These are phyloP conservation scores for Penicillium steckii DNA, from an alignment of 495 filamentous ascomycete genomes.

Conservation along the genomic window DNA sequence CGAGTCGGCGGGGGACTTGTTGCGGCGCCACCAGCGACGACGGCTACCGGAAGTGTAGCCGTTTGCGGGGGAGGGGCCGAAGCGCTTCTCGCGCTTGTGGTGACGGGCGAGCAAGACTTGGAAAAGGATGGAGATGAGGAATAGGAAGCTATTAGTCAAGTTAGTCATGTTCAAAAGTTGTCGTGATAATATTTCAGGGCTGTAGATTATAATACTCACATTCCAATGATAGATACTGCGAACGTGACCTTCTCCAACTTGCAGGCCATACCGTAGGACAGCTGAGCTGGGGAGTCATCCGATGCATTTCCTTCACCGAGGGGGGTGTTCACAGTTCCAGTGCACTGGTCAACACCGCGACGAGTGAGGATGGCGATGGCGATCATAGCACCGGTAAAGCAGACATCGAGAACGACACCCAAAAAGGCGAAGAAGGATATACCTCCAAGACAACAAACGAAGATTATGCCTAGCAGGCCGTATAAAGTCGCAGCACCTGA, in stretches of 20 bases:
- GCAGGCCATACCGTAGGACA: conserved; percentile 59
- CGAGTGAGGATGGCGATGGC: conserved; percentile 72
- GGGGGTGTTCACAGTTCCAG: conserved; percentile 61
- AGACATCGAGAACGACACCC: conserved; percentile 73
- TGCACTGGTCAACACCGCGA: conserved; percentile 61
- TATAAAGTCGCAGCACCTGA: conserved; percentile 73
- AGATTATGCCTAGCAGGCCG: conserved; percentile 62
- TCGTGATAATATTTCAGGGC: background rate
- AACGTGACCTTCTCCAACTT: conserved; percentile 69
- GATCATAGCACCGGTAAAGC: conserved; percentile 78
- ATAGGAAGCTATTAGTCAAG: conserved; percentile 55
- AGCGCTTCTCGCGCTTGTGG: conserved; percentile 75
- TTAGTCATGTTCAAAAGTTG: background rate
- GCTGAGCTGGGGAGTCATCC: conserved; percentile 27
- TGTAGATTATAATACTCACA: conserved; percentile 53
- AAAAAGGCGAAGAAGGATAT: conserved; percentile 71
- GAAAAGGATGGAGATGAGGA: conserved; percentile 61
- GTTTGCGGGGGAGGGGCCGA: conserved; percentile 74
- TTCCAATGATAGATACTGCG: conserved; percentile 71
- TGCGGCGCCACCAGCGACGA: conserved; percentile 48
- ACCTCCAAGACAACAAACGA: conserved; percentile 78
- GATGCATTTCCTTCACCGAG: conserved; percentile 60
- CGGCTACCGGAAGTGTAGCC: conserved; percentile 70
- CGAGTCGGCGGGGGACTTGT: conserved; percentile 38
- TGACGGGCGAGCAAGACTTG: conserved; percentile 65